Conservation (phyloP, 352 stramenopile species). For the Globisporangium paroecandrum region DNA sequence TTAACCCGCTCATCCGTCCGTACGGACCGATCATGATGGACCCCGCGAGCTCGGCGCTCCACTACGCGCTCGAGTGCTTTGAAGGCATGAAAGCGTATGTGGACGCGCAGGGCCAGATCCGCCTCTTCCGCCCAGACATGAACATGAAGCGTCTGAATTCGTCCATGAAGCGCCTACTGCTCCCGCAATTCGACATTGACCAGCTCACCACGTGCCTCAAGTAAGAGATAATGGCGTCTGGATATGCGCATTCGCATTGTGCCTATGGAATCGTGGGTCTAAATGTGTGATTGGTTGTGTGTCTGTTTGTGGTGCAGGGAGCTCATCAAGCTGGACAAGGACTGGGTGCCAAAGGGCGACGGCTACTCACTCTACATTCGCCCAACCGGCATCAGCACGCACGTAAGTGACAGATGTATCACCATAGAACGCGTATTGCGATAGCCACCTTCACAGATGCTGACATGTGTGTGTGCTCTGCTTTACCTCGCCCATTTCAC, state of each 20-base stretch:
- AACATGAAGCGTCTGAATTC: slow-evolving; percentile 95
- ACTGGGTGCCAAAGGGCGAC: slow-evolving; percentile 94
- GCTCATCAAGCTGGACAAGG: slow-evolving; percentile 76
- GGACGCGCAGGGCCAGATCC: slow-evolving; percentile 77
- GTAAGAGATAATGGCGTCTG: slow-evolving; percentile 35
- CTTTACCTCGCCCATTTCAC: not conserved
- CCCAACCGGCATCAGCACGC: slow-evolving; percentile 91
- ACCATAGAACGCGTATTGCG: too few relatives aligned
- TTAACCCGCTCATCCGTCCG: slow-evolving; percentile 85
- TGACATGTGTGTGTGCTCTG: not conserved
- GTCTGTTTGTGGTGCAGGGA: slow-evolving; percentile 24
- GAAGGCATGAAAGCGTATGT: slow-evolving; percentile 96
- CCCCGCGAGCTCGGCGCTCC: slow-evolving; percentile 89
- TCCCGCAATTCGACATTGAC: slow-evolving; percentile 89
- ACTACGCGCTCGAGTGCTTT: slow-evolving; percentile 96
- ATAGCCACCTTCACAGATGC: too few relatives aligned
- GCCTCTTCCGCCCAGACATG: slow-evolving; percentile 94
- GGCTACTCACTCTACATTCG: slow-evolving; percentile 97
- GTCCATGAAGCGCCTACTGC: slow-evolving; percentile 91
- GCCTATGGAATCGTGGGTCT: not conserved
- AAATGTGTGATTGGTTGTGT: not conserved
- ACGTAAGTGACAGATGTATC: slow-evolving; percentile 26
- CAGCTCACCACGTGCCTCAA: slow-evolving; percentile 91
- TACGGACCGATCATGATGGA: slow-evolving; percentile 91
- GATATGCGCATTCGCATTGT: not conserved